These are phyloP conservation scores for Blastobotrys serpentis DNA, from an alignment of 1,139 yeast genomes.

Conservation along the genomic window DNA sequence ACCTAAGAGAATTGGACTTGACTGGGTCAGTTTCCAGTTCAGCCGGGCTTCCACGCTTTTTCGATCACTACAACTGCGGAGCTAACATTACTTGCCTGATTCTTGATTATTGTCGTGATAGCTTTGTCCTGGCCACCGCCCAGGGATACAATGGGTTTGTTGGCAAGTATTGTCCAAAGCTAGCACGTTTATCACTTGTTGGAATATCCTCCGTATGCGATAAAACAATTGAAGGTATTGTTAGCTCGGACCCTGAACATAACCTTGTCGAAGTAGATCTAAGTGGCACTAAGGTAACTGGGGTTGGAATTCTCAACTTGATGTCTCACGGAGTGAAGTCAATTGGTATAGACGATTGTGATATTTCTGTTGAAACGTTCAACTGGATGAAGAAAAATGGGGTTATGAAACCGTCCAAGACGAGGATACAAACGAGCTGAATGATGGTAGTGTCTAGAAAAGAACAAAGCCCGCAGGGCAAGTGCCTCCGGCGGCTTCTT, in stretches of 20 bases:
- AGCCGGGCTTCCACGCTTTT: neutral
- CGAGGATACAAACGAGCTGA: neutral
- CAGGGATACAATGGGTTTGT: conserved; percentile 1
- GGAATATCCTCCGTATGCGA: conserved; percentile 5
- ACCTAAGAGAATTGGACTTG: neutral
- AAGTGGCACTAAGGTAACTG: conserved; percentile 9
- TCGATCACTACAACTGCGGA: conserved; percentile 3
- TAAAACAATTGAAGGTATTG: conserved; percentile 8
- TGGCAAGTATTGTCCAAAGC: conserved; percentile 6
- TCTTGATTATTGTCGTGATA: conserved; percentile 1
- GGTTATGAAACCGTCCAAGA: conserved; percentile 1
- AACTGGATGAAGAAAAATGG: conserved; percentile 3
- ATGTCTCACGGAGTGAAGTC: conserved; percentile 10
- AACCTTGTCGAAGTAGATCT: conserved; percentile 9
- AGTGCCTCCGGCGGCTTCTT: no score
- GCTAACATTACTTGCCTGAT: neutral
- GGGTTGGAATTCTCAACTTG: conserved; percentile 4
- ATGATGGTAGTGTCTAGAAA: neutral
- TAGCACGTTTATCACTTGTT: conserved; percentile 5
- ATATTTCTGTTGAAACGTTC: conserved; percentile 7
- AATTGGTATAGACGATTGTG: conserved; percentile 7
- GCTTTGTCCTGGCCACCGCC: neutral
- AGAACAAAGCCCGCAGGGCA: no score
- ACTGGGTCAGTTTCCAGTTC: neutral
- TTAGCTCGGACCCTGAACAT: neutral